Conservation (phyloP, 164 flowering plant species). For the Dillenia turbinata region DNA sequence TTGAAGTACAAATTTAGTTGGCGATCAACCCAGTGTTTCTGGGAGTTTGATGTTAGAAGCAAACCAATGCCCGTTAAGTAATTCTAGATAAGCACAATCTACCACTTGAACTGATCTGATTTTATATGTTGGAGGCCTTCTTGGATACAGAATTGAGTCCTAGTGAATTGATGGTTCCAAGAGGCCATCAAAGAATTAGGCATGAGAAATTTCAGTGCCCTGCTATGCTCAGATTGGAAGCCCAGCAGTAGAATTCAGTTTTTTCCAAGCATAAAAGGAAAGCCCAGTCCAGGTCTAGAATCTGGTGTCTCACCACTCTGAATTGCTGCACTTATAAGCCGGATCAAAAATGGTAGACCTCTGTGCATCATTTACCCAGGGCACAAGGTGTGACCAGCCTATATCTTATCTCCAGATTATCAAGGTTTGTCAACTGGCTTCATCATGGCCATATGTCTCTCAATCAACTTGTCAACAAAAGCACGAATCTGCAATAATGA, state of each 20-base stretch:
- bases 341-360: conserved; percentile 6
- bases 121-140: conserved; percentile 1
- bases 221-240: too few relatives aligned
- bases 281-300: conserved; percentile 1
- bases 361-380: conserved; percentile 8
- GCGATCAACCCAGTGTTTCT: conserved; percentile 12
- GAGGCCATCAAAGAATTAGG: too few relatives aligned
- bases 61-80: conserved; percentile 3
- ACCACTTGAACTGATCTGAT: conserved; percentile 9
- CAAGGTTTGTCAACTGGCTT: conserved; percentile 47
- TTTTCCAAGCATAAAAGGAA: too few relatives aligned
- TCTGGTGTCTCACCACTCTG: conserved; percentile 4
- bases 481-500: conserved; percentile 75
- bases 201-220: too few relatives aligned
- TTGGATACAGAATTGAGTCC: not conserved
- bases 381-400: conserved; percentile 4
- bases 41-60: conserved; percentile 6
- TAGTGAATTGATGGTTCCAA: too few relatives aligned
- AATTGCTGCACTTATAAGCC: conserved; percentile 5
- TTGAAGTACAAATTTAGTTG: conserved; percentile 18
- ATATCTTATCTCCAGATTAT: conserved; percentile 17
- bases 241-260: too few relatives aligned
- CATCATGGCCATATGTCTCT: conserved; percentile 69
- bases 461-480: conserved; percentile 93
- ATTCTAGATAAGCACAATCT: conserved; percentile 13